These are phyloP conservation scores for Metarhizium album DNA, from an alignment of 2,329 filamentous ascomycete genomes.

Conservation along the genomic window DNA sequence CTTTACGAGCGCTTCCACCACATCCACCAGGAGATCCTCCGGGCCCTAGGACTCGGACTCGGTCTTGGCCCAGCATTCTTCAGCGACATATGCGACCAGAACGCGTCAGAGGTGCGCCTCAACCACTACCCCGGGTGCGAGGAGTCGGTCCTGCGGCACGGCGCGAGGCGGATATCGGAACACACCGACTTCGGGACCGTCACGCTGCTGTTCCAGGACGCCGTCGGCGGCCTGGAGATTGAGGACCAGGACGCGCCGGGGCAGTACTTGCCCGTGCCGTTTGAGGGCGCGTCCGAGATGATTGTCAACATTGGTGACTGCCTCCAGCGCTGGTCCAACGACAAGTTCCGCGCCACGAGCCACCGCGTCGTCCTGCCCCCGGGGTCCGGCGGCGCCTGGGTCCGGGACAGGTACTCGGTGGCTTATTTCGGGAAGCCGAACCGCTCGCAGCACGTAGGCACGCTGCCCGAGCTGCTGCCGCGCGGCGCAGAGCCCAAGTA, in stretches of 20 bases:
- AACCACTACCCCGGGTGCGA: slow-evolving; percentile 38
- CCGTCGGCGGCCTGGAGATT: slow-evolving; percentile 17
- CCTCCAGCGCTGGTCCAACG: slow-evolving; percentile 27
- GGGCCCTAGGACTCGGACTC: slow-evolving; percentile 65
- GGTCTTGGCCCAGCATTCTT: slow-evolving; percentile 58
- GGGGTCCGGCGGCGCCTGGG: slow-evolving; percentile 9
- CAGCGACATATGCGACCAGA: slow-evolving; percentile 45
- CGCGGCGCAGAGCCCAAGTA: not conserved
- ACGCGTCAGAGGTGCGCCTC: slow-evolving; percentile 49
- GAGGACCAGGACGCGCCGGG: slow-evolving; percentile 17
- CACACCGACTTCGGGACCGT: slow-evolving; percentile 24
- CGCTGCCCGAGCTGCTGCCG: not conserved
- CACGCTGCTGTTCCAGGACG: slow-evolving; percentile 22
- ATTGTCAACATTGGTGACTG: slow-evolving; percentile 30
- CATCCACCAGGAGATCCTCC: slow-evolving; percentile 64
- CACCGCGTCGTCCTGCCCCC: slow-evolving; percentile 22
- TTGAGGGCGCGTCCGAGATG: slow-evolving; percentile 17
- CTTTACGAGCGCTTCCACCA: slow-evolving; percentile 63
- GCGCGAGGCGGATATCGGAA: slow-evolving; percentile 19
- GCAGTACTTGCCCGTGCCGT: slow-evolving; percentile 15
- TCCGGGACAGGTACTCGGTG: slow-evolving; percentile 18
- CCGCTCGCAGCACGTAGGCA: not conserved
- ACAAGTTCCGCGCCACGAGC: slow-evolving; percentile 20
- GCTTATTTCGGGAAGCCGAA: slow-evolving; percentile 13
- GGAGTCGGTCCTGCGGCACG: slow-evolving; percentile 17